Base-by-base conservation (phyloP, 2,329 filamentous ascomycete genomes). In the Bipolaris oryzae region DNA sequence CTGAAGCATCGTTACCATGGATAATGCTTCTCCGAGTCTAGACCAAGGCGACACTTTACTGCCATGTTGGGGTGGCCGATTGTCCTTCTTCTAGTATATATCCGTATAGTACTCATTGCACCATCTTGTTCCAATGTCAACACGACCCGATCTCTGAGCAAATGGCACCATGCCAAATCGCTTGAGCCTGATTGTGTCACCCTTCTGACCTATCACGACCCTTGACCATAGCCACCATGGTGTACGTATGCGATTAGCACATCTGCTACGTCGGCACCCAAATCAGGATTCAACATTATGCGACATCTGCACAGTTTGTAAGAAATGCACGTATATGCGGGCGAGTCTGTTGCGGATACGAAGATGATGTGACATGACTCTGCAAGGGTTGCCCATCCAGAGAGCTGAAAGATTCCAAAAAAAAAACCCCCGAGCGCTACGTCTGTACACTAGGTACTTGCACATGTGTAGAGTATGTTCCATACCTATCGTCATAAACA, bases 81-180 rank as follows among this genome's bases (percentile, higher is more conserved):
- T 15, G 38, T 21, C 7, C 6, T 7, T 10, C 38, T 11, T 31
- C 7, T 18, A 25, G 13, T n/a, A 18, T 18, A 23, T 10, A 28
- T 43, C 7, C n/a, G 42, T 18, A 5, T 44, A 15, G 7, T 44
- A 31, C 23, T 28, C 7, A 31, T 23, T 7, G 42, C 42, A 31
- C 25, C 23, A 6, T 44, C 6, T 49, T 23, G 44, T 46, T 13
- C 31, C 18, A 38, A 38, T 23, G 21, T 39, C 21, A 35, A 31
- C 23, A 20, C 16, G 44, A 49, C 45, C 35, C 21, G 55, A 48
- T 48, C 35, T 37, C 9, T 58, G 43, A 51, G 47, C 51, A 55
- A 31, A 34, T 48, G 18, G 11, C 20, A 13, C 11, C 20, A 46
- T 52, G 48, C 47, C 37, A 34, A 33, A 47, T 42, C 51, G 15